Percentiles rank a stretch among this genome's conserved stretches.
Evolutionary conservation across 805 yeast genomes (phyloP).

Genomic region (Lachancea waltii): DNA sequence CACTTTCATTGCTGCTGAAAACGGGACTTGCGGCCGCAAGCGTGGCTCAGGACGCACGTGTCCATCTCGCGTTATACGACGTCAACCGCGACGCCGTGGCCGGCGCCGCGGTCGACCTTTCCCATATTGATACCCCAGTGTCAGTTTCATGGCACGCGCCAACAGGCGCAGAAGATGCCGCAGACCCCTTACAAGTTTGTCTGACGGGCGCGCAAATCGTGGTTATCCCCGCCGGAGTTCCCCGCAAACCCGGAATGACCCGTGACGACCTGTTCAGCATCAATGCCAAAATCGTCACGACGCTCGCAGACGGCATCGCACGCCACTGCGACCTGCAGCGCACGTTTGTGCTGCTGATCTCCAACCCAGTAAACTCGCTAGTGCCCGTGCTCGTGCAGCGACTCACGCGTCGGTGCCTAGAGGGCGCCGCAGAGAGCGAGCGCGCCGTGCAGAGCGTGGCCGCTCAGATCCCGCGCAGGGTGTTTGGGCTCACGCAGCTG

Average conservation of each 20-base stretch:
- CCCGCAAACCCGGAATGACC: conserved; percentile 93
- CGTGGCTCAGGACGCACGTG: conserved; percentile 13
- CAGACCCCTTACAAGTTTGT: conserved; percentile 13
- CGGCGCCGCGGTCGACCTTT: conserved; percentile 84
- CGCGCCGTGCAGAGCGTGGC: conserved; percentile 1
- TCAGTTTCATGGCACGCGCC: conserved; percentile 57
- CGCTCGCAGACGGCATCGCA: conserved; percentile 71
- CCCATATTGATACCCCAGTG: conserved; percentile 72
- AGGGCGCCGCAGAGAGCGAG: background rate
- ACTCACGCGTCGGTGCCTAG: conserved; percentile 27
- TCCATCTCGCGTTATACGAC: conserved; percentile 65
- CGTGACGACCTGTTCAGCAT: conserved; percentile 83
- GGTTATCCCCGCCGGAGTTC: conserved; percentile 75
- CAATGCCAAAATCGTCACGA: conserved; percentile 74
- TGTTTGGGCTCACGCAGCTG: conserved; percentile 85
- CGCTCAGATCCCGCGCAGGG: conserved; percentile 38
- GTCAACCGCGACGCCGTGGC: conserved; percentile 56
- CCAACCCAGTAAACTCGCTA: conserved; percentile 91
- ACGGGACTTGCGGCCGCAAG: conserved; percentile 41
- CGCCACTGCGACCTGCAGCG: conserved; percentile 49
- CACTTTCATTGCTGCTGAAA: conserved; percentile 74
- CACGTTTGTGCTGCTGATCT: conserved; percentile 74
- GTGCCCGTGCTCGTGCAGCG: conserved; percentile 85
- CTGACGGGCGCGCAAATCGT: conserved; percentile 21
- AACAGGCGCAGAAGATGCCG: conserved; percentile 30